Percentiles rank a stretch among this genome's conserved stretches.
phyloP scores from a whole-genome alignment of 2,329 filamentous ascomycete species.

The Stachybotrys chlorohalonatus region DNA sequence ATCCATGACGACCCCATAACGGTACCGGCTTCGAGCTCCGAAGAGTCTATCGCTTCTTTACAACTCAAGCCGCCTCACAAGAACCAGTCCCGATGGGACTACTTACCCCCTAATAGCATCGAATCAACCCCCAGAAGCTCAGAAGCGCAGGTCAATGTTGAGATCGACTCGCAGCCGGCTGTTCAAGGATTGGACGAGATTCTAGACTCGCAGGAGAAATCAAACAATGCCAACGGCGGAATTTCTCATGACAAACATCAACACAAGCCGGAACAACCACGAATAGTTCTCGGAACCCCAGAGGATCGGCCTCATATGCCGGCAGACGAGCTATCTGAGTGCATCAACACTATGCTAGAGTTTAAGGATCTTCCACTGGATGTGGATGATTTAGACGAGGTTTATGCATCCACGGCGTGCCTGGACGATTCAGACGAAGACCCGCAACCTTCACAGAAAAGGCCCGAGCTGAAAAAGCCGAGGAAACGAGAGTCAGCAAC shows the following conservation, averaged over 20 bases:
- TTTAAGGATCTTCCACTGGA: constrained; percentile 51
- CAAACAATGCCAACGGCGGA: too few species aligned
- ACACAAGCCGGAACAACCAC: too few species aligned
- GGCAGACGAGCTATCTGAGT: constrained; percentile 50
- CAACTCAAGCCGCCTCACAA: constrained; percentile 37
- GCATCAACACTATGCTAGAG: constrained; percentile 54
- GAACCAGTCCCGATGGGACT: constrained; percentile 27
- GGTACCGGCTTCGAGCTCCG: constrained; percentile 4
- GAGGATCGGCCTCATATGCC: too few species aligned
- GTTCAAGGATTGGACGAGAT: constrained; percentile 11
- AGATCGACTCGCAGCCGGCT: constrained; percentile 15
- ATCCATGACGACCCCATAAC: not conserved
- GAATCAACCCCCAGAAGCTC: constrained; percentile 17
- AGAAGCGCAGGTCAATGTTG: constrained; percentile 6
- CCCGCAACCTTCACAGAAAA: constrained; percentile 1
- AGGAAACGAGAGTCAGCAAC: constrained; percentile 9
- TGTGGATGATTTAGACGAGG: constrained; percentile 37
- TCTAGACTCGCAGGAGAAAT: not conserved
- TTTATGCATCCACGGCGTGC: constrained; percentile 9
- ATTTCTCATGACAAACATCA: too few species aligned
- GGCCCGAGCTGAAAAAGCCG: constrained; percentile 14
- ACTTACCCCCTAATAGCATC: constrained; percentile 24
- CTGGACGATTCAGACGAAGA: constrained; percentile 7
- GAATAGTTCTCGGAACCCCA: too few species aligned
- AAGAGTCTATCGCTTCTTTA: constrained; percentile 26